Conservation (phyloP, 441 rosid genomes). For the Populus hybrid region DNA sequence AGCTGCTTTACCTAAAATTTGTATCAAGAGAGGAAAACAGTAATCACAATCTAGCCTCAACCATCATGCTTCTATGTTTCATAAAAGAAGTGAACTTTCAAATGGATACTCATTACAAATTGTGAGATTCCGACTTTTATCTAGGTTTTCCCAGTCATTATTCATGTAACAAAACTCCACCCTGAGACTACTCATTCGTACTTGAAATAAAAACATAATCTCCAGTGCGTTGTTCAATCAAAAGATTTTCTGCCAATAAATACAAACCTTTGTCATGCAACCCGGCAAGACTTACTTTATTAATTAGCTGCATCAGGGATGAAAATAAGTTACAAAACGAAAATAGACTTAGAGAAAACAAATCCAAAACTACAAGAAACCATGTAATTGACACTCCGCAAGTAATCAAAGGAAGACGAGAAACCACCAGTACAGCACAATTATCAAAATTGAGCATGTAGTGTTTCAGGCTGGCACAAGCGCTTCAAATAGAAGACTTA, state of each 20-base stretch:
- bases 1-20: conserved; percentile 81
- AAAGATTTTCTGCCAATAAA: conserved; percentile 13
- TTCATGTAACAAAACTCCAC: not conserved
- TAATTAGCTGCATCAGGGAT: conserved; percentile 55
- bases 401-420: not conserved
- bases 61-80: not conserved
- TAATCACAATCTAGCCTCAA: not conserved
- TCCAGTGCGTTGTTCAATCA: not conserved
- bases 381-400: not conserved
- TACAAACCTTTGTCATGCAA: conserved; percentile 89
- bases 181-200: not conserved
- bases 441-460: not conserved
- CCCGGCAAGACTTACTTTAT: conserved; percentile 68
- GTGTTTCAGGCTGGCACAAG: not conserved
- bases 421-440: not conserved
- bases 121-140: not conserved
- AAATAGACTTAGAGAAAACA: not conserved
- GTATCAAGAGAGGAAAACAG: conserved; percentile 3
- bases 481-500: conserved; percentile 32
- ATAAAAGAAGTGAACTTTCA: not conserved
- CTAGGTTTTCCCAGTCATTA: not conserved
- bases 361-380: not conserved
- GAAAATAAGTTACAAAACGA: conserved; percentile 11
- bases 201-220: not conserved
- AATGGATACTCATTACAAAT: not conserved